A percentile compares a stretch with the other conserved stretches of the same genome.
phyloP scores from a whole-genome alignment of 345 rosid species.

The Excoecaria cochinchinensis region DNA sequence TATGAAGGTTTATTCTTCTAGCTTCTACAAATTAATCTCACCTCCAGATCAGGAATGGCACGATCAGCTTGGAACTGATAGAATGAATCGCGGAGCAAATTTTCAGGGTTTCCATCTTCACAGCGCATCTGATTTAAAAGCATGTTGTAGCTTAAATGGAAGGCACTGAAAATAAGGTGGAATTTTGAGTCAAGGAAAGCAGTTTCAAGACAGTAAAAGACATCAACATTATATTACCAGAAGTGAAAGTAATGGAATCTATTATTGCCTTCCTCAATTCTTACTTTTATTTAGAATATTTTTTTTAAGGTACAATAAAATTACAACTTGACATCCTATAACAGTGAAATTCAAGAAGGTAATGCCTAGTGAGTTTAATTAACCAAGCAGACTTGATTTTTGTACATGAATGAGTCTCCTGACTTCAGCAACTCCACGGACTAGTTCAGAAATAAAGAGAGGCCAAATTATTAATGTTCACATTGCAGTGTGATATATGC shows the following conservation, averaged over 20 bases:
- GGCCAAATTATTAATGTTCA: not conserved
- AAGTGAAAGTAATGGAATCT: not conserved
- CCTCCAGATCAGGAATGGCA: constrained; percentile 90
- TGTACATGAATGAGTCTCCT: not conserved
- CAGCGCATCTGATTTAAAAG: constrained; percentile 90
- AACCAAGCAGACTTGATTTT: not conserved
- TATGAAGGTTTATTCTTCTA: not conserved
- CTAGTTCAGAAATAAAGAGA: not conserved
- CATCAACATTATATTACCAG: not conserved
- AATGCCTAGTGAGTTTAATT: not conserved
- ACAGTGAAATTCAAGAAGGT: not conserved
- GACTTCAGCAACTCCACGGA: not conserved
- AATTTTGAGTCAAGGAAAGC: constrained; percentile 25
- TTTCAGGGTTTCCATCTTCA: constrained; percentile 98
- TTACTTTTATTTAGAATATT: not conserved
- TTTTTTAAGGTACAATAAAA: not conserved
- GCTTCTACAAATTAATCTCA: constrained; percentile 29
- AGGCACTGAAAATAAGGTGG: constrained; percentile 58
- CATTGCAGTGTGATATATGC: not conserved
- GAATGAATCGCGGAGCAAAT: constrained; percentile 91
- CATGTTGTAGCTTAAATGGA: constrained; percentile 98
- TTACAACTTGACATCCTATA: not conserved
- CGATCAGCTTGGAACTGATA: constrained; percentile 98
- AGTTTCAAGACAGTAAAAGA: not conserved
- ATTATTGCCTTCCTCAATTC: not conserved